Percentiles rank a stretch among this genome's conserved stretches.
Conservation (phyloP, 805 yeast species). For the Candida michaelii region DNA sequence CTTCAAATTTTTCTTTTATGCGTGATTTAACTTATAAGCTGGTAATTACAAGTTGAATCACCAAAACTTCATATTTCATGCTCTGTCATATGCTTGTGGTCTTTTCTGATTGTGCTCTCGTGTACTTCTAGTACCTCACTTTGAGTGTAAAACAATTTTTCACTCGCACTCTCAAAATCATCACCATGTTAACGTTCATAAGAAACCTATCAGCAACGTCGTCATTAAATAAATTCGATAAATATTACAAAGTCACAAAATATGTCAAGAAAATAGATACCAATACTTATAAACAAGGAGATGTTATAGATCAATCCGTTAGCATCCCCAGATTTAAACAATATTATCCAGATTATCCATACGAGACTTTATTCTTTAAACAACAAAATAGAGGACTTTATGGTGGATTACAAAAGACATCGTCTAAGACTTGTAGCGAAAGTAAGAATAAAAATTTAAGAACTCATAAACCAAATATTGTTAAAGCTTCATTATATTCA, state of each 20-base stretch:
- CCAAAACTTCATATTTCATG: too few species aligned
- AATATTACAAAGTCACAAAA: slow-evolving; percentile 40
- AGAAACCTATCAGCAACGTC: slow-evolving; percentile 6
- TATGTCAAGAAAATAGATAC: slow-evolving; percentile 39
- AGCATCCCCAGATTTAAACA: slow-evolving; percentile 23
- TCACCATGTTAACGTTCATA: slow-evolving; percentile 5
- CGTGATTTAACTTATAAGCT: too few species aligned
- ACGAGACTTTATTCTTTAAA: slow-evolving; percentile 73
- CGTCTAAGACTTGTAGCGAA: slow-evolving; percentile 79
- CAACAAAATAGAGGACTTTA: slow-evolving; percentile 85
- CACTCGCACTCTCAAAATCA: background rate
- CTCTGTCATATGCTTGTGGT: too few species aligned
- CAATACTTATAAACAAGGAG: slow-evolving; percentile 36
- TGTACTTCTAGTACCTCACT: too few species aligned
- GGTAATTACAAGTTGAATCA: too few species aligned
- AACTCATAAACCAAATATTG: slow-evolving; percentile 79
- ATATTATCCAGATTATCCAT: slow-evolving; percentile 38
- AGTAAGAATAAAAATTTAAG: slow-evolving; percentile 71
- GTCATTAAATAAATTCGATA: slow-evolving; percentile 20
- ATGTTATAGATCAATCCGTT: slow-evolving; percentile 27
- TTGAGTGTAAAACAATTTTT: too few species aligned
- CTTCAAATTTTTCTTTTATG: too few species aligned
- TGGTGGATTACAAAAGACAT: slow-evolving; percentile 81
- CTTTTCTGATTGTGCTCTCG: too few species aligned
- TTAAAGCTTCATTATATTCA: slow-evolving; percentile 77